Evolutionary conservation across 352 stramenopile genomes (phyloP).

Genomic region (Globisporangium okanoganense): DNA sequence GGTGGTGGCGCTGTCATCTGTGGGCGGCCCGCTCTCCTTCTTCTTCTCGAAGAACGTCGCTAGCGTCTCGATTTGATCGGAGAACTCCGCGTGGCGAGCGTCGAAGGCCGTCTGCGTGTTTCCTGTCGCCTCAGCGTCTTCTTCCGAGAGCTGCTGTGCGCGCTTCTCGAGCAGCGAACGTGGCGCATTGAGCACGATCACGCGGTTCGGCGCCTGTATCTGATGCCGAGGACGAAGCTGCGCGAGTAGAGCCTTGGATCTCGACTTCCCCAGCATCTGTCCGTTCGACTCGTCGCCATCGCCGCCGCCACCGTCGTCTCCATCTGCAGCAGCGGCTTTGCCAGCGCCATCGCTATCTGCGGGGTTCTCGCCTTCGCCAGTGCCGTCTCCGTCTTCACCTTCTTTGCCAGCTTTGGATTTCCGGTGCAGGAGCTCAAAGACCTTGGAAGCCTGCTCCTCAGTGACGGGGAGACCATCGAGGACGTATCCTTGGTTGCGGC

Average conservation of each 20-base stretch:
- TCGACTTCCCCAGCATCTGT: slow-evolving; percentile 22
- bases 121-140: slow-evolving; percentile 43
- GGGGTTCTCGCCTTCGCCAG: slow-evolving; percentile 13
- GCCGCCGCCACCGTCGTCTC: slow-evolving; percentile 15
- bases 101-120: slow-evolving; percentile 66
- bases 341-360: slow-evolving; percentile 12
- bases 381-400: slow-evolving; percentile 11
- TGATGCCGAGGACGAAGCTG: slow-evolving; percentile 34
- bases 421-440: slow-evolving; percentile 31
- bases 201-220: slow-evolving; percentile 58
- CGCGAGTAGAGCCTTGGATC: slow-evolving; percentile 38
- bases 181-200: slow-evolving; percentile 56
- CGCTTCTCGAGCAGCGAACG: slow-evolving; percentile 47
- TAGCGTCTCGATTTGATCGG: slow-evolving; percentile 42
- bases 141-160: slow-evolving; percentile 50
- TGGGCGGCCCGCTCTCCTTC: not conserved
- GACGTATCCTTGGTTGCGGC: slow-evolving; percentile 83
- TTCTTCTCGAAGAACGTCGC: slow-evolving; percentile 64
- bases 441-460: slow-evolving; percentile 34
- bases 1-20: not conserved
- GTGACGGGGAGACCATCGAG: slow-evolving; percentile 61
- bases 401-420: not conserved
- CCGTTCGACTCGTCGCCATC: slow-evolving; percentile 12
- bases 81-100: slow-evolving; percentile 43
- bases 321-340: slow-evolving; percentile 17